Percentiles rank a stretch among this genome's conserved stretches.
These are phyloP conservation scores for Linum tenue DNA, from an alignment of 345 rosid species.

Conservation along the genomic window DNA sequence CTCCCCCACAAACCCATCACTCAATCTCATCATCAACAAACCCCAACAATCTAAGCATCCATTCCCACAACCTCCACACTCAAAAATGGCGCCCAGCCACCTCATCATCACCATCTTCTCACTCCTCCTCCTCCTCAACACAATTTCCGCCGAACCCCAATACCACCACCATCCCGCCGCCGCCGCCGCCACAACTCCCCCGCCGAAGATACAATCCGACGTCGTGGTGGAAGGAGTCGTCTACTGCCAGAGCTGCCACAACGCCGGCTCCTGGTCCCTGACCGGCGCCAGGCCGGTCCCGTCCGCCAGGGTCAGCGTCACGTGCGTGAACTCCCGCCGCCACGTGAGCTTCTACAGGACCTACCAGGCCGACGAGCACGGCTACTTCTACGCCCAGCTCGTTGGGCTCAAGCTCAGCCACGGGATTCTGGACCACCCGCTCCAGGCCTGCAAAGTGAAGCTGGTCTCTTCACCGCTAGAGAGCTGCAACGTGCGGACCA, in stretches of 20 bases:
- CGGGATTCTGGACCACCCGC: constrained; percentile 61
- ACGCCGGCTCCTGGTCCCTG: constrained; percentile 63
- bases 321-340: constrained; percentile 50
- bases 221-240: constrained; percentile 77
- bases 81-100: background rate
- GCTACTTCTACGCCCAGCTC: constrained; percentile 72
- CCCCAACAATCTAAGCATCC: background rate
- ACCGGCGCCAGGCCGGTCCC: constrained; percentile 55
- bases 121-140: too few species aligned
- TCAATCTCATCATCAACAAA: background rate
- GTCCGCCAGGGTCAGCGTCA: constrained; percentile 58
- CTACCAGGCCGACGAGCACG: constrained; percentile 39
- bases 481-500: constrained; percentile 57
- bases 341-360: constrained; percentile 61
- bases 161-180: constrained; percentile 3
- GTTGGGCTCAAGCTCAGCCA: constrained; percentile 39
- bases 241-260: constrained; percentile 68
- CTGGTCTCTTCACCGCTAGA: constrained; percentile 61
- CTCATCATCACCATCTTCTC: background rate
- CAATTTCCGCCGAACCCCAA: too few species aligned
- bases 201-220: constrained; percentile 29
- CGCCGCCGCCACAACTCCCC: constrained; percentile 16
- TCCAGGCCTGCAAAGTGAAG: constrained; percentile 66
- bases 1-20: too few species aligned
- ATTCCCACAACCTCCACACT: background rate